Evolutionary conservation across 768 basidiomycete genomes (phyloP), one percentile per base, ranked within the genome.

Genomic region (Boletus rex-veris): DNA sequence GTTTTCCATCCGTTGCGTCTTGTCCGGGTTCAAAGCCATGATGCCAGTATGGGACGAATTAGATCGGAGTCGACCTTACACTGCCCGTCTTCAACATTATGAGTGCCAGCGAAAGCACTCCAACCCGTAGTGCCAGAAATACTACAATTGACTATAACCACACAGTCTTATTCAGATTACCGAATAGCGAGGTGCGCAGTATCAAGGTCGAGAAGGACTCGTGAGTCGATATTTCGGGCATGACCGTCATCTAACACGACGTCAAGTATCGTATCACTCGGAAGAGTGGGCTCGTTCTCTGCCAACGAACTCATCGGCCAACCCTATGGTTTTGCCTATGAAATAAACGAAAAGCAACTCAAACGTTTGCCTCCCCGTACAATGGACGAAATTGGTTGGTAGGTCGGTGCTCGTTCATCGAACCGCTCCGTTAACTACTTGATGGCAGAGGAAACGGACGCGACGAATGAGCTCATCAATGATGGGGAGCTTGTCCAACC

Each of bases 401-500:
- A 52, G 49, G 36, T 54, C 26, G 30, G 18, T 52, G 14, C 49
- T 51, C 48, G 14, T 55, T 7, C 37, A 12, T 45, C 7, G 45
- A 45, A 28, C 50, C 8, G 10, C 49, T 45, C 28, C 26, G 19
- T 37, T 55, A 10, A 68, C 16, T 16, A 30, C 48, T 15, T 9
- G 10, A 16, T 36, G 36, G 10, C 61, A 96, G 96, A 95, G 84
- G 96, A 98, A 64, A 98, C 95, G 12, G 88, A 90, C 48, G 96
- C 95, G 2, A 99, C 94, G 4, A 99, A 99, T 63, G 94, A 99
- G 64, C 79, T 93, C 4, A 99, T 99, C 21, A 88, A 90, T 62
- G 94, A 96, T 57, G 88, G 85, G 3, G 80, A 85, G 63, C 82
- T 84, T 49, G 88, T 94, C 1, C 92, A 96, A 59, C 88, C 91